These are phyloP conservation scores for Lotmaria passim DNA, from an alignment of 208 protist genomes.

Conservation along the genomic window DNA sequence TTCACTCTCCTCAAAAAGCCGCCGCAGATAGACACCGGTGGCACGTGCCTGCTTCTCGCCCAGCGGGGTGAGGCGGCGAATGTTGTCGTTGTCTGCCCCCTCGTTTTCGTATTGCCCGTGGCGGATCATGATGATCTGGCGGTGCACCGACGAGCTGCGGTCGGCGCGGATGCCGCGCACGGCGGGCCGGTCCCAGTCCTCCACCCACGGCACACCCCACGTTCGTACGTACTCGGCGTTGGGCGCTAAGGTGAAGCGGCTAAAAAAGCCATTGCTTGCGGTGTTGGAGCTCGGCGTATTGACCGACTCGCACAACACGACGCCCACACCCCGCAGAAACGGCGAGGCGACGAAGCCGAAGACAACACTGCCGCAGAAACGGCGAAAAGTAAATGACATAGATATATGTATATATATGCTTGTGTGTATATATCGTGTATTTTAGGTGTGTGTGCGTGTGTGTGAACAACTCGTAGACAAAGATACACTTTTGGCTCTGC, in stretches of 20 bases:
- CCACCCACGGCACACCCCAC: constrained; percentile 66
- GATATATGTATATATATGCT: constrained; percentile 6
- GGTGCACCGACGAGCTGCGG: constrained; percentile 25
- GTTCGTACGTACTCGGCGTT: constrained; percentile 50
- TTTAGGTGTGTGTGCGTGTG: neutral
- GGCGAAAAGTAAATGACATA: constrained; percentile 38
- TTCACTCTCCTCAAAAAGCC: constrained; percentile 29
- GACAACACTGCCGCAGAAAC: constrained; percentile 27
- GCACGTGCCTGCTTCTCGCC: constrained; percentile 63
- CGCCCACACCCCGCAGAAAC: constrained; percentile 26
- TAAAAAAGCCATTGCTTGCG: constrained; percentile 39
- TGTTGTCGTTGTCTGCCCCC: constrained; percentile 35
- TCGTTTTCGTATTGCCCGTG: constrained; percentile 87
- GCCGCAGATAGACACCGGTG: constrained; percentile 64
- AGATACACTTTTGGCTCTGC: no score
- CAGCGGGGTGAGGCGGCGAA: constrained; percentile 53
- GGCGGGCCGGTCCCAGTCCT: constrained; percentile 69
- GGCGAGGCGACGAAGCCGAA: constrained; percentile 39
- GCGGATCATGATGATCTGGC: constrained; percentile 80
- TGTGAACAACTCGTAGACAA: neutral
- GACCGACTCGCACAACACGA: constrained; percentile 33
- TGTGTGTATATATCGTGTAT: no score
- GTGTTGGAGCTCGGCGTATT: constrained; percentile 16
- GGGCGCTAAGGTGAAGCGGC: constrained; percentile 31
- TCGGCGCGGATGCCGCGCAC: constrained; percentile 23